phyloP scores from a whole-genome alignment of 306 rosid species.

The Inga oerstediana region DNA sequence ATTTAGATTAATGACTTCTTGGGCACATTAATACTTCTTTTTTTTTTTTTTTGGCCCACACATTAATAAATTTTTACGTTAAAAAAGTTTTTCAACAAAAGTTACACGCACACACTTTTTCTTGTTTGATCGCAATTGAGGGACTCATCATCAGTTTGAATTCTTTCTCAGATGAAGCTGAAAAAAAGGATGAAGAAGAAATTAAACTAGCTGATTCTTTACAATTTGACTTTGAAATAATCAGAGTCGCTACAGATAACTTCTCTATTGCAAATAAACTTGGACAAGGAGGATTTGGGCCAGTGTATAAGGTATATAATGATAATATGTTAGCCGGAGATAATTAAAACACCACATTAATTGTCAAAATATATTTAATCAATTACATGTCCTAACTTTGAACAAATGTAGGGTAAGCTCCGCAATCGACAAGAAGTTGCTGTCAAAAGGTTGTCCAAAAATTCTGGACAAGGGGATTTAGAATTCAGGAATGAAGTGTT shows the following conservation, averaged over 20 bases:
- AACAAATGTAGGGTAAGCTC: constrained; percentile 26
- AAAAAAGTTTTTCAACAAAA: background rate
- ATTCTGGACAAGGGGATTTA: constrained; percentile 37
- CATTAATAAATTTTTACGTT: background rate
- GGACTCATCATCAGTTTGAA: background rate
- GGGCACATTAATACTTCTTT: background rate
- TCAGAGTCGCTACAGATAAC: constrained; percentile 32
- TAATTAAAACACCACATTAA: background rate
- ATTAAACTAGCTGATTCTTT: constrained; percentile 8
- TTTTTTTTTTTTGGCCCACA: too few relatives aligned
- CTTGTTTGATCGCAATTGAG: background rate
- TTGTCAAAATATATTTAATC: background rate
- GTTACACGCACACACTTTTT: background rate
- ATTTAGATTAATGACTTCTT: background rate
- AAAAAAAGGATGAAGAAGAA: constrained; percentile 22
- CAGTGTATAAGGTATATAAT: constrained; percentile 35
- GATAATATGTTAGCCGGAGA: background rate
- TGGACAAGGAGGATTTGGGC: constrained; percentile 50
- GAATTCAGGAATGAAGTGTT: constrained; percentile 60
- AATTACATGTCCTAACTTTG: background rate
- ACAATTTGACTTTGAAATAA: constrained; percentile 33
- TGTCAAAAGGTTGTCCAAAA: constrained; percentile 34
- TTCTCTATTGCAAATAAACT: constrained; percentile 42
- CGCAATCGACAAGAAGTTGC: constrained; percentile 31
- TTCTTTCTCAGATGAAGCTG: background rate